Evolutionary conservation across 768 basidiomycete species (phyloP), one percentile per base, ranked within the genome.

Genomic region (Phylloporus scabripes): DNA sequence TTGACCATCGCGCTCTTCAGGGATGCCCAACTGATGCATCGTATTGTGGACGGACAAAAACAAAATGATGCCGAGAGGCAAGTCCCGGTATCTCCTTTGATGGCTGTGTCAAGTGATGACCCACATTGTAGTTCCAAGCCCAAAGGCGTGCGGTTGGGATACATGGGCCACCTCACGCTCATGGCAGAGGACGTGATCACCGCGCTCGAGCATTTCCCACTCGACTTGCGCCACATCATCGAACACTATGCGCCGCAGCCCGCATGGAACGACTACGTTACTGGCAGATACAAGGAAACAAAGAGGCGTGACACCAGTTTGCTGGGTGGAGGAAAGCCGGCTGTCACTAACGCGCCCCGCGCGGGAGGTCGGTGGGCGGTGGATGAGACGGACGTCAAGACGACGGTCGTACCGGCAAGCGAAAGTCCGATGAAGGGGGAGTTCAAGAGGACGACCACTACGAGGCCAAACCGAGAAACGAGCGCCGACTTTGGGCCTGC

Each of bases 121-220:
- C 36, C 36, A 29, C 18, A 14, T 45, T 51, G 18, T 59, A 88
- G 86, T 55, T 65, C 78, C 37, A 83, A 85, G 64, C 82, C 84
- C 8, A 86, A 88, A 59, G 82, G 86, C 18, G 77, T 87, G 31
- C 82, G 94, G 24, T 67, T 95, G 37, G 94, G 93, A 3, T 95
- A 91, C 69, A 98, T 98, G 95, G 95, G 95, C 0, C 94, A 99
- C 65, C 77, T 98, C 14, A 89, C 87, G 11, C 81, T 97, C 56
- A 92, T 99, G 58, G 85, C 93, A 0, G 96, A 97, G 67, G 95
- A 98, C 60, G 83, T 96, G 17, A 85, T 96, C 63, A 82, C 82
- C 49, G 88, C 94, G 8, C 78, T 98, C 51, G 85, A 91, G 18
- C 84, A 88, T 45, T 93, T 90, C 69, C 92, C 94, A 0, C 74